These are phyloP conservation scores for Elsinoe necatrix DNA, from an alignment of 2,329 filamentous ascomycete species.

Conservation along the genomic window DNA sequence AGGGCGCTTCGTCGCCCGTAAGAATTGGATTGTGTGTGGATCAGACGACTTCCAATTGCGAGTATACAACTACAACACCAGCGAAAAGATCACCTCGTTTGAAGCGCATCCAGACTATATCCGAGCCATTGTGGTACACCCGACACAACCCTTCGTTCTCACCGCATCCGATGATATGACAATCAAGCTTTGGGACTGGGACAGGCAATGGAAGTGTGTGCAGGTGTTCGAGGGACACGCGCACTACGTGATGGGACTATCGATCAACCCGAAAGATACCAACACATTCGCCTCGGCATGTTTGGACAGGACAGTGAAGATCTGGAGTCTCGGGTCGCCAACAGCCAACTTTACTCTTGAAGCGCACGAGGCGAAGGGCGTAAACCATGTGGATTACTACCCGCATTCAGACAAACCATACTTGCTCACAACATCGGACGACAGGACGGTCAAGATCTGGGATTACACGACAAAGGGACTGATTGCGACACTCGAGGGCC, in stretches of 20 bases:
- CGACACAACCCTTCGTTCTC: conserved; percentile 87
- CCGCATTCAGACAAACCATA: conserved; percentile 66
- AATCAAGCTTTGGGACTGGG: conserved; percentile 98
- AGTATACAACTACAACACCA: conserved; percentile 99
- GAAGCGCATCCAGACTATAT: conserved; percentile 99
- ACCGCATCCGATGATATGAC: conserved; percentile 98
- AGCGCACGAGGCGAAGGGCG: conserved; percentile 92
- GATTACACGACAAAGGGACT: conserved; percentile 98
- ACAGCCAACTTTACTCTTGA: conserved; percentile 94
- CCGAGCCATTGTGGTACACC: conserved; percentile 90
- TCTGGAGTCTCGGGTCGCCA: conserved; percentile 91
- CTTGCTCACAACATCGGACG: conserved; percentile 91
- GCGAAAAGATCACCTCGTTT: conserved; percentile 94
- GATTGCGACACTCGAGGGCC: conserved; percentile 91
- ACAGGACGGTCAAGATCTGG: conserved; percentile 96
- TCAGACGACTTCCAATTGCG: conserved; percentile 84
- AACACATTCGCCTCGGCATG: conserved; percentile 61
- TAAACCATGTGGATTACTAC: conserved; percentile 92
- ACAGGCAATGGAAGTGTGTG: conserved; percentile 95
- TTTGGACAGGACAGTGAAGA: conserved; percentile 93
- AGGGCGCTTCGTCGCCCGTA: conserved; percentile 89
- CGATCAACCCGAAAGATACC: conserved; percentile 96
- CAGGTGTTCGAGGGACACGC: conserved; percentile 94
- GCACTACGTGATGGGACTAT: conserved; percentile 93
- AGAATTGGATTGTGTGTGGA: conserved; percentile 77